Percentiles rank a stretch among this genome's conserved stretches.
Evolutionary conservation across 164 flowering plant genomes (phyloP).

Genomic region (Dillenia turbinata): DNA sequence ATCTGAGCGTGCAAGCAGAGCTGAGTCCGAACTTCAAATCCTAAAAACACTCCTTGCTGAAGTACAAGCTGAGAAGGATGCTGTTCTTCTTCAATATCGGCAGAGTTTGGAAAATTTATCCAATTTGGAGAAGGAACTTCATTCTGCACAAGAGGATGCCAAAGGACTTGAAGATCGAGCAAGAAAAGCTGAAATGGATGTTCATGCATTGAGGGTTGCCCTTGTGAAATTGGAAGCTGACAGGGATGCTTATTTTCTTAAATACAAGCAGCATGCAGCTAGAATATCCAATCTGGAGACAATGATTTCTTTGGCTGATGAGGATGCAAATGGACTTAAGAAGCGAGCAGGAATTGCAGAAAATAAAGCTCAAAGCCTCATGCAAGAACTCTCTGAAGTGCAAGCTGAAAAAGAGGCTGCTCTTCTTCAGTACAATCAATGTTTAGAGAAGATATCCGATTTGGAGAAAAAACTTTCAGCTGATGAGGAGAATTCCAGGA

Average conservation of each 20-base stretch:
- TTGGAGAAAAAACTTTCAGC: constrained; percentile 39
- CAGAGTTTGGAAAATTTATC: constrained; percentile 51
- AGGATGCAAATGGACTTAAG: constrained; percentile 29
- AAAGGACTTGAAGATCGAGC: constrained; percentile 43
- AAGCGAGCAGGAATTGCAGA: constrained; percentile 44
- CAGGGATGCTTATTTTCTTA: constrained; percentile 43
- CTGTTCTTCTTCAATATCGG: constrained; percentile 39
- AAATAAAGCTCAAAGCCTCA: constrained; percentile 40
- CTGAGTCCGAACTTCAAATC: constrained; percentile 38
- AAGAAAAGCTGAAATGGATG: constrained; percentile 56
- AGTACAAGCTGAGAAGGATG: constrained; percentile 52
- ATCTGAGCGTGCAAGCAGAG: constrained; percentile 28
- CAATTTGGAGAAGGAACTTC: constrained; percentile 43
- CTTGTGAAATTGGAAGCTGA: constrained; percentile 46
- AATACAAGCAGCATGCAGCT: constrained; percentile 33
- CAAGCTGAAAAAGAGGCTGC: constrained; percentile 45
- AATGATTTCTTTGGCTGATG: constrained; percentile 14
- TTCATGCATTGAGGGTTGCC: constrained; percentile 40
- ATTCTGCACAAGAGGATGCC: constrained; percentile 35
- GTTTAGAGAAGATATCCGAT: constrained; percentile 40
- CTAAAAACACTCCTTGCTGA: constrained; percentile 45
- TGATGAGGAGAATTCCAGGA: constrained; percentile 36
- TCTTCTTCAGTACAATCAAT: constrained; percentile 37
- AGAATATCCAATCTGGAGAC: constrained; percentile 13
- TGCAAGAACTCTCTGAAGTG: constrained; percentile 34